Conservation (phyloP, 495 filamentous ascomycete genomes). For the Letharia columbiana region DNA sequence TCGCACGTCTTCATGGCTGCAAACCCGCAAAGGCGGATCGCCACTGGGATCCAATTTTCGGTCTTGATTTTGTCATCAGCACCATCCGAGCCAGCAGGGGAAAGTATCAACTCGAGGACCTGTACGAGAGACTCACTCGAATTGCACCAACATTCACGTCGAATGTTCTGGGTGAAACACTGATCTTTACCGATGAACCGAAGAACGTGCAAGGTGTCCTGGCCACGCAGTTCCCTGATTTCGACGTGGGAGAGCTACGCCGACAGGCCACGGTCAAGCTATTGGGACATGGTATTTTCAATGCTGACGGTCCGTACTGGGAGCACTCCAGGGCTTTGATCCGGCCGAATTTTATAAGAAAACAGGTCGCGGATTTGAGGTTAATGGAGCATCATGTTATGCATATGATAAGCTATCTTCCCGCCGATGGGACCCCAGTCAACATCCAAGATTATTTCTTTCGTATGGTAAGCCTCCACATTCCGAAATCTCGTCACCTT, state of each 20-base stretch:
- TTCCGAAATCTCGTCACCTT: not conserved
- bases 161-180: constrained; percentile 15
- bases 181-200: constrained; percentile 46
- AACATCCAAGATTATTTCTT: constrained; percentile 60
- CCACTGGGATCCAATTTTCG: constrained; percentile 20
- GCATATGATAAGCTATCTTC: constrained; percentile 28
- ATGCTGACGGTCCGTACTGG: constrained; percentile 35
- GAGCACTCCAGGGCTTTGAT: constrained; percentile 34
- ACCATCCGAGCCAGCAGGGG: constrained; percentile 29
- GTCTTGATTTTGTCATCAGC: constrained; percentile 25
- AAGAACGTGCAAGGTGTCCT: constrained; percentile 65
- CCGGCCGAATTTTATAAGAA: constrained; percentile 33
- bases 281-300: constrained; percentile 38
- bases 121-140: constrained; percentile 25
- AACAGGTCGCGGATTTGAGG: constrained; percentile 29
- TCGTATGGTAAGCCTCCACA: constrained; percentile 20
- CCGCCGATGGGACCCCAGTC: constrained; percentile 39
- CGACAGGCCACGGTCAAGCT: constrained; percentile 21
- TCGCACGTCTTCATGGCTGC: constrained; percentile 17
- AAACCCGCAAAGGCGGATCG: constrained; percentile 12
- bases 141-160: constrained; percentile 26
- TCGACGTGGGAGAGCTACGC: constrained; percentile 36
- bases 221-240: constrained; percentile 57
- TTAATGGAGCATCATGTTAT: constrained; percentile 25
- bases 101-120: constrained; percentile 31